phyloP scores from a whole-genome alignment of 179 eudicot genomes.

The Silene noctiflora region DNA sequence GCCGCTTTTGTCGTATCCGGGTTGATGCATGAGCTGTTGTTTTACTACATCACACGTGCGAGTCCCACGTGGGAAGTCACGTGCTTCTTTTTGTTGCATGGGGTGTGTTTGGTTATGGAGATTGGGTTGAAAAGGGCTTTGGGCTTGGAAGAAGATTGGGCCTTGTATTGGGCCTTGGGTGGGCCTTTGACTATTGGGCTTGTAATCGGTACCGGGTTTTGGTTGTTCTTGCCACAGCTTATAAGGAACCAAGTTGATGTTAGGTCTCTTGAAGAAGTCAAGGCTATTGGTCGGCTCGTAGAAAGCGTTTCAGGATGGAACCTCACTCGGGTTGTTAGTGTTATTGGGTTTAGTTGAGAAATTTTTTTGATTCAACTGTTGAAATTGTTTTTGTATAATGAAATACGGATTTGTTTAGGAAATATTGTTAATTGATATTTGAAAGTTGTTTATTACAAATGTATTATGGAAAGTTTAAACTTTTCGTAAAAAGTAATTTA shows the following conservation, averaged over 20 bases:
- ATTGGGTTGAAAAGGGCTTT: slow-evolving; percentile 36
- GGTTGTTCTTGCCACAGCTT: slow-evolving; percentile 67
- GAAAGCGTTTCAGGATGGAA: slow-evolving; percentile 12
- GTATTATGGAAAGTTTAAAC: neutral
- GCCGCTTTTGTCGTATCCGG: slow-evolving; percentile 58
- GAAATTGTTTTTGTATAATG: neutral
- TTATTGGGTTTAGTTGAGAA: neutral
- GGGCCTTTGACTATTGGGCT: slow-evolving; percentile 48
- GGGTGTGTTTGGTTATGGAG: slow-evolving; percentile 42
- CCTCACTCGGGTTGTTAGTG: neutral
- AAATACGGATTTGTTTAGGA: neutral
- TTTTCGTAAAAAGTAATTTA: too few relatives aligned
- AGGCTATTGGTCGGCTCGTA: slow-evolving; percentile 24
- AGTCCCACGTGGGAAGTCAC: slow-evolving; percentile 62
- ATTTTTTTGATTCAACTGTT: neutral
- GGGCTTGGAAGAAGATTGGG: slow-evolving; percentile 21
- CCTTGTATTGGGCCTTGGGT: slow-evolving; percentile 33
- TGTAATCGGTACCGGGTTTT: slow-evolving; percentile 50
- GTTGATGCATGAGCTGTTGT: slow-evolving; percentile 62
- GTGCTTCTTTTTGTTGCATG: slow-evolving; percentile 65
- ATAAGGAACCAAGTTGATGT: slow-evolving; percentile 47
- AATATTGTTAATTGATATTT: neutral
- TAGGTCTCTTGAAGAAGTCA: slow-evolving; percentile 45
- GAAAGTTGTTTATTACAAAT: neutral
- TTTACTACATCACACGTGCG: slow-evolving; percentile 45